Base-by-base conservation (phyloP, 805 yeast genomes). In the Diddensiella caesifluorescens region DNA sequence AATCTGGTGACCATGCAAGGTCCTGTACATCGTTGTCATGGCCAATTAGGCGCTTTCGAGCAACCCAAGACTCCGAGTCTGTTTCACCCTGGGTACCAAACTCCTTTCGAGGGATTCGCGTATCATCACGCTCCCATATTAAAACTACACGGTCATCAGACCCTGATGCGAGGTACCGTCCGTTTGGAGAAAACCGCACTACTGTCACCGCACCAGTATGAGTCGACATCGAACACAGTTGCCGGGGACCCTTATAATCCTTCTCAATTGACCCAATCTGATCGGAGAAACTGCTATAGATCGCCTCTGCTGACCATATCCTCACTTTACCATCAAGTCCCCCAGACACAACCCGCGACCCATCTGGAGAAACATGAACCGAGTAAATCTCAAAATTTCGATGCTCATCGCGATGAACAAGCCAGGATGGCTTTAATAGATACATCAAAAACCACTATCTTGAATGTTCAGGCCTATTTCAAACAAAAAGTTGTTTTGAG, bases 1-100 rank as follows among this genome's bases (percentile, higher is more conserved):
- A 83, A 58, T 90, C 97, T 0, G 97, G 97, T 1, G 95, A 84
- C 97, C 98, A 92, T 32, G 96, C 94, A 51, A 92, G 80, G 62
- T 92, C 98, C 61, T 92, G 98, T 38, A 92, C 85, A 66, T 92
- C 99, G 58, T 90, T 92, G 50, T 92, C 97, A 62, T 92, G 99
- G 1, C 97, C 98, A 15, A 87, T 96, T 12, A 88, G 72, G 54
- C 97, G 74, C 54, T 86, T 86, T 15, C 95, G 68, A 1, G 90
- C 97, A 1, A 90, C 80, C 98, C 98, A 90, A 54, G 85, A 95
- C 61, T 90, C 98, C 42, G 77, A 56, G 53, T 88, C 95, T 37
- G 76, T 81, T 41, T 79, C 73, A 16, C 62, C 63, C 34, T 50
- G 50, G 23, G 76, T 73, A 10, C 95, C 95, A 65, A 84, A 82